Evolutionary conservation across 176 grass and related monocot genomes (phyloP).

Genomic region (Urochloa ruziziensis): DNA sequence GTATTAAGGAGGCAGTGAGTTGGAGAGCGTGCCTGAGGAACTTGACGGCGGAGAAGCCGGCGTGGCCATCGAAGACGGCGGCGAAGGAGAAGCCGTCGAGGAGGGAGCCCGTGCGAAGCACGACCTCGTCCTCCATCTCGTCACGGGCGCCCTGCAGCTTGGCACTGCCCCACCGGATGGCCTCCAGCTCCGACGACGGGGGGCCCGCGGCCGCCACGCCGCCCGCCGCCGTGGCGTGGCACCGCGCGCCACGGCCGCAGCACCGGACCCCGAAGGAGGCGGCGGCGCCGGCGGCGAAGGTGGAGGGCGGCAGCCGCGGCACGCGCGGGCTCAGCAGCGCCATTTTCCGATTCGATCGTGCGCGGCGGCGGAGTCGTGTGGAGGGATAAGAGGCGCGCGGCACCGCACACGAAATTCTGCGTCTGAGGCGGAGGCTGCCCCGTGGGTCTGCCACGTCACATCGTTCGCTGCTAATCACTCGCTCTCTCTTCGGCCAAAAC

Average conservation of each 20-base stretch:
- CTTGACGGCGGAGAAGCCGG: slow-evolving; percentile 80
- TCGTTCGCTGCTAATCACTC: slow-evolving; percentile 20
- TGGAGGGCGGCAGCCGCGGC: slow-evolving; percentile 51
- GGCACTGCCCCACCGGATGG: slow-evolving; percentile 74
- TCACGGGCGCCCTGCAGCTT: slow-evolving; percentile 87
- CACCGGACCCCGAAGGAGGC: not conserved
- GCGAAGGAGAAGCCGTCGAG: slow-evolving; percentile 92
- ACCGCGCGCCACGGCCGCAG: slow-evolving; percentile 26
- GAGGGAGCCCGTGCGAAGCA: slow-evolving; percentile 49
- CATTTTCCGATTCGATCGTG: slow-evolving; percentile 39
- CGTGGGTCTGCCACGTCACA: slow-evolving; percentile 7
- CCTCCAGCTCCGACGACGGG: slow-evolving; percentile 45
- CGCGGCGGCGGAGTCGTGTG: not conserved
- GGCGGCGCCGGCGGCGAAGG: slow-evolving; percentile 1
- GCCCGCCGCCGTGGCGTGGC: slow-evolving; percentile 42
- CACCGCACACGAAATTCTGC: slow-evolving; percentile 18
- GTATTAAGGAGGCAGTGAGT: not conserved
- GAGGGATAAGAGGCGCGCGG: slow-evolving; percentile 41
- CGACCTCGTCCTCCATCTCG: slow-evolving; percentile 95
- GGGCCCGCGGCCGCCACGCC: slow-evolving; percentile 43
- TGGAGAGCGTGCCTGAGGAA: slow-evolving; percentile 62
- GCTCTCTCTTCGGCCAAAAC: not conserved
- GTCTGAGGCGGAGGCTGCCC: not conserved
- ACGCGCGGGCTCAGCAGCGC: slow-evolving; percentile 75
- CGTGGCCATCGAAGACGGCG: slow-evolving; percentile 89